phyloP scores from a whole-genome alignment of 1,284 basidiomycete species.

The Melampsora larici-populina region DNA sequence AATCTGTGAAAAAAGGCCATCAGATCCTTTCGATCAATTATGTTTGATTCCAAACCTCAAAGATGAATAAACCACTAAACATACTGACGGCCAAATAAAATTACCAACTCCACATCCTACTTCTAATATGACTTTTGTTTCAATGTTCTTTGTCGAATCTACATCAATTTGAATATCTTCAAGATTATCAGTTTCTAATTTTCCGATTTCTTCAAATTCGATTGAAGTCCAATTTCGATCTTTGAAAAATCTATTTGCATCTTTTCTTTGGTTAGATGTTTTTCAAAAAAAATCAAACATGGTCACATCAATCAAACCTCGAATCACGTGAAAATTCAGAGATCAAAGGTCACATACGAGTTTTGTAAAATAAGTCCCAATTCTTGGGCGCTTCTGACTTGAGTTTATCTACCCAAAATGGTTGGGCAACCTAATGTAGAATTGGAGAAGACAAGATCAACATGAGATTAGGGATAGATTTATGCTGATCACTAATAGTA shows the following conservation, averaged over 20 bases:
- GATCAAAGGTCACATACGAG: slow-evolving; percentile 44
- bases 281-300: too few relatives aligned
- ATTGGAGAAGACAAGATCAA: background rate
- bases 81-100: slow-evolving; percentile 46
- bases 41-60: background rate
- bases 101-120: slow-evolving; percentile 47
- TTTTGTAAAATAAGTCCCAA: slow-evolving; percentile 55
- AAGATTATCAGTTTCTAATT: background rate
- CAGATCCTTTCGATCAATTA: background rate
- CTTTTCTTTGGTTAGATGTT: background rate
- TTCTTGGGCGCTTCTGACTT: slow-evolving; percentile 49
- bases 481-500: too few relatives aligned
- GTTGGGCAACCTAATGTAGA: slow-evolving; percentile 44
- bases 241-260: slow-evolving; percentile 53
- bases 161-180: slow-evolving; percentile 20
- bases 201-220: slow-evolving; percentile 48
- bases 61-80: background rate
- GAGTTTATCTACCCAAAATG: slow-evolving; percentile 49
- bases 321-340: background rate
- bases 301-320: too few relatives aligned
- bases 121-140: slow-evolving; percentile 2
- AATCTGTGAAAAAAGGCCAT: background rate
- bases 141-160: background rate
- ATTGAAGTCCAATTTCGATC: slow-evolving; percentile 54
- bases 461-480: background rate